phyloP scores from a whole-genome alignment of 176 grass and related monocot genomes.

The Musa itinerans region DNA sequence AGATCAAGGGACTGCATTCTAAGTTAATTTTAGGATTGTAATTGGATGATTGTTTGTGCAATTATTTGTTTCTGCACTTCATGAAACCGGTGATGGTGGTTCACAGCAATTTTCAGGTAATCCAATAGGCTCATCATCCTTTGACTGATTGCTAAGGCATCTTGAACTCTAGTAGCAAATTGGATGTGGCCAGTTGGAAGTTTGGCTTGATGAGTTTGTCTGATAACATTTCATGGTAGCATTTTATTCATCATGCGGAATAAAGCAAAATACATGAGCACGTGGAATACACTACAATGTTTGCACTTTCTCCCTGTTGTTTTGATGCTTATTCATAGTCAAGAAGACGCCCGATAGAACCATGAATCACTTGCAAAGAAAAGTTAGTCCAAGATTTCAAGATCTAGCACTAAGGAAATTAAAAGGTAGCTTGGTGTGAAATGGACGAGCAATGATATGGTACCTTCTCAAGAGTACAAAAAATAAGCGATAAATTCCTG shows the following conservation, averaged over 20 bases:
- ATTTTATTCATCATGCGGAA: not conserved
- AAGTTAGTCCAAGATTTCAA: too few species aligned
- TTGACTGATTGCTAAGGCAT: not conserved
- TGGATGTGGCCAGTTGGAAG: not conserved
- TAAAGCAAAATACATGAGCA: not conserved
- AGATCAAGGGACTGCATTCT: not conserved
- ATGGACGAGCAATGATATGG: too few species aligned
- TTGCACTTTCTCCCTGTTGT: too few species aligned
- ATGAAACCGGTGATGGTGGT: not conserved
- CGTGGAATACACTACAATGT: not conserved
- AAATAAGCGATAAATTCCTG: too few species aligned
- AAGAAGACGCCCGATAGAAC: too few species aligned
- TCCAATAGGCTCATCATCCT: too few species aligned
- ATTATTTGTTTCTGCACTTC: not conserved
- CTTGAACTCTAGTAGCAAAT: not conserved
- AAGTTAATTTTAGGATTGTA: not conserved
- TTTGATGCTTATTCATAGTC: too few species aligned
- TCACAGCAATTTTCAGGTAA: too few species aligned
- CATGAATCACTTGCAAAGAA: too few species aligned
- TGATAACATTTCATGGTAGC: not conserved
- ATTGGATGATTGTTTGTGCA: not conserved
- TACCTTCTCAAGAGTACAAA: too few species aligned
- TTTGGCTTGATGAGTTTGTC: not conserved
- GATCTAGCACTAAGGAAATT: too few species aligned
- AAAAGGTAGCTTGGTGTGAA: too few species aligned